Percentiles rank a stretch among this genome's conserved stretches.
Evolutionary conservation across 2,329 filamentous ascomycete species (phyloP).

Genomic region (Rutstroemia sydowiana): DNA sequence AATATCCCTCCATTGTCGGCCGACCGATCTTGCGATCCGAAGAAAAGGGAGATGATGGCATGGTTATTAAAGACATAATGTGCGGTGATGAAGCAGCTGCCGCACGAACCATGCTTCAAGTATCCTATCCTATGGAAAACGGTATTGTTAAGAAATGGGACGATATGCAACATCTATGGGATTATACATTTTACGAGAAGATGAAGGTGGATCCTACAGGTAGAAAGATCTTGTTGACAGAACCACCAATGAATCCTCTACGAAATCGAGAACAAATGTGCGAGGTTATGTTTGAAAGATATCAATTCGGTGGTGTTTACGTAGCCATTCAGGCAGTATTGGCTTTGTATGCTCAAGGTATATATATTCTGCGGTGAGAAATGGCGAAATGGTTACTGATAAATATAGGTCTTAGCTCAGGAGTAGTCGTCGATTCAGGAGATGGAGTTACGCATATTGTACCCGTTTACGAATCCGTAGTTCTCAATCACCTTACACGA

Average conservation of each 20-base stretch:
- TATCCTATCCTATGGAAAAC: conserved; percentile 99
- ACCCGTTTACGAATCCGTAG: conserved; percentile 95
- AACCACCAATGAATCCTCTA: conserved; percentile 95
- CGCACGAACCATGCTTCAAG: conserved; percentile 93
- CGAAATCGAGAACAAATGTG: conserved; percentile 97
- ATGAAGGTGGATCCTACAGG: conserved; percentile 84
- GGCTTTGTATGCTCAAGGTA: conserved; percentile 92
- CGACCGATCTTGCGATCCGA: conserved; percentile 95
- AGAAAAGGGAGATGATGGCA: conserved; percentile 62
- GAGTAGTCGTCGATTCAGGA: conserved; percentile 97
- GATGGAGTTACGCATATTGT: conserved; percentile 99
- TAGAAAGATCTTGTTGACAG: conserved; percentile 94
- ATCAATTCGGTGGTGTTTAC: conserved; percentile 93
- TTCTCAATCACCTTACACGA: conserved; percentile 92
- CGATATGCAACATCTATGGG: conserved; percentile 99
- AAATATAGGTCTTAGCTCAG: conserved; percentile 68
- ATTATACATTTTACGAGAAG: conserved; percentile 98
- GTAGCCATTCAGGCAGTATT: conserved; percentile 96
- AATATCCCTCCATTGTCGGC: conserved; percentile 97
- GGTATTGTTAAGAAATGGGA: conserved; percentile 99
- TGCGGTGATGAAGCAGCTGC: conserved; percentile 97
- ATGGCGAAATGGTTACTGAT: conserved; percentile 12
- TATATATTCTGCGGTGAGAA: conserved; percentile 18
- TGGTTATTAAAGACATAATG: conserved; percentile 96
- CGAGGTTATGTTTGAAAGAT: conserved; percentile 98